Base-by-base conservation (phyloP, 495 filamentous ascomycete species). In the Xylaria flabelliformis region DNA sequence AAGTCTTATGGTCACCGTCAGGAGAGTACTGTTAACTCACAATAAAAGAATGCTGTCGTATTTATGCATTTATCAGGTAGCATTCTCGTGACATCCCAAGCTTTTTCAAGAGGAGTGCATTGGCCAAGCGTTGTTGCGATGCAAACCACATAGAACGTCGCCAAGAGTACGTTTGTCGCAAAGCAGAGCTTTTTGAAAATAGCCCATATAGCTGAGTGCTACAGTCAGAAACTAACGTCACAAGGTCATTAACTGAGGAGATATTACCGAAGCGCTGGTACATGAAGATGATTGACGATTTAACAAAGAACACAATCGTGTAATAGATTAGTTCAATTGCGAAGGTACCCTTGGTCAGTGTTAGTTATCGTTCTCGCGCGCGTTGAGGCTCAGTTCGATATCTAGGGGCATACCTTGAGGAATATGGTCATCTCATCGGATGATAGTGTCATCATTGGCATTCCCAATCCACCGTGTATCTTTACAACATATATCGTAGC, bases 31-130 rank as follows among this genome's bases (percentile, higher is more conserved):
- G 10, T 32, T 17, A 4, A 74, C 82, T 61, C 74, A 85, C 83
- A 83, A 79, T 87, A 88, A 72, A 87, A 87, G 72, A 83, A 85
- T 19, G 81, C 83, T 0, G 82, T 85, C 0, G 78, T 82, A 70
- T 87, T 83, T 72, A 88, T 85, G 75, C 85, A 88, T 21, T 55
- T 77, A 0, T 82, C 84, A 9, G 71, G 24, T 0, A 80, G 71
- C 4, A 71, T 24, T 10, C 76, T 72, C 4, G 79, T 79, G n/a
- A 87, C 39, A 59, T 87, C 83, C 85, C 85, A 88, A 59, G 82
- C 79, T 56, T 82, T 82, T 56, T 74, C 32, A 0, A 88, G 74
- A 13, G 85, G 85, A 12, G 76, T 73, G 61, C 85, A 88, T 70
- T 88, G 85, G 1, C 74, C 72, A 21, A 86, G 73, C 26, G 82